Evolutionary conservation across 208 protist species (phyloP).

Genomic region (Leishmania gerbilli): DNA sequence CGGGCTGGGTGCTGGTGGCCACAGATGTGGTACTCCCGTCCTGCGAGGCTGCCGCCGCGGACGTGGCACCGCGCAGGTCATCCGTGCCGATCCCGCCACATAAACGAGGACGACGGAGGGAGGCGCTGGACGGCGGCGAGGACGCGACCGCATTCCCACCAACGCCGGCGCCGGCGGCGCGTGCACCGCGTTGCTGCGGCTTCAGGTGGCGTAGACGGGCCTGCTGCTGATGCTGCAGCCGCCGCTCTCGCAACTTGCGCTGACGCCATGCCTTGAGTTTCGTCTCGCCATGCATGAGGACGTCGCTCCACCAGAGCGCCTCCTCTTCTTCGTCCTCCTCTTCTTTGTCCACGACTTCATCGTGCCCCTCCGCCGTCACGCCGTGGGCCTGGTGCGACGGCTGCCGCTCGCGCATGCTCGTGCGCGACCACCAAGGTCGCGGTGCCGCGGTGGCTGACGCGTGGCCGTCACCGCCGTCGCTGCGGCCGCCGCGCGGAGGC

Average conservation of each 20-base stretch:
- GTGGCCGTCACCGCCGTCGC: neutral
- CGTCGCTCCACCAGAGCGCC: constrained; percentile 63
- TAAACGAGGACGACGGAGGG: neutral
- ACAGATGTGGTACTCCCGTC: neutral
- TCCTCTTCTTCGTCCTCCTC: constrained; percentile 31
- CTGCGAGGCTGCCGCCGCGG: neutral
- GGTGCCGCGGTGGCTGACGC: neutral
- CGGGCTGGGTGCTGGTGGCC: neutral
- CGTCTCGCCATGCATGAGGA: constrained; percentile 39
- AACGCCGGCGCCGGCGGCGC: neutral
- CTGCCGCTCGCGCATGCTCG: neutral
- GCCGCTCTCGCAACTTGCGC: constrained; percentile 18
- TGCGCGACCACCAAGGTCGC: neutral
- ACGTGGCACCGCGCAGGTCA: neutral
- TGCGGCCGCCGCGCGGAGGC: constrained; percentile 3
- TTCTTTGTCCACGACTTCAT: neutral
- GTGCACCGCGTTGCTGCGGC: neutral
- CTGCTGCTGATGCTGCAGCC: constrained; percentile 20
- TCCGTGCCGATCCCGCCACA: neutral
- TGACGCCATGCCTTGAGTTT: constrained; percentile 22
- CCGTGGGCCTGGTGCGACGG: neutral
- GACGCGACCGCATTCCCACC: neutral
- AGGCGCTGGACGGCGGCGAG: neutral
- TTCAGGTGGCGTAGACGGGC: constrained; percentile 6
- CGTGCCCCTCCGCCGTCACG: neutral